Evolutionary conservation across 805 yeast species (phyloP), one percentile per base, ranked within the genome.

Genomic region (Lipomyces chichibuensis): DNA sequence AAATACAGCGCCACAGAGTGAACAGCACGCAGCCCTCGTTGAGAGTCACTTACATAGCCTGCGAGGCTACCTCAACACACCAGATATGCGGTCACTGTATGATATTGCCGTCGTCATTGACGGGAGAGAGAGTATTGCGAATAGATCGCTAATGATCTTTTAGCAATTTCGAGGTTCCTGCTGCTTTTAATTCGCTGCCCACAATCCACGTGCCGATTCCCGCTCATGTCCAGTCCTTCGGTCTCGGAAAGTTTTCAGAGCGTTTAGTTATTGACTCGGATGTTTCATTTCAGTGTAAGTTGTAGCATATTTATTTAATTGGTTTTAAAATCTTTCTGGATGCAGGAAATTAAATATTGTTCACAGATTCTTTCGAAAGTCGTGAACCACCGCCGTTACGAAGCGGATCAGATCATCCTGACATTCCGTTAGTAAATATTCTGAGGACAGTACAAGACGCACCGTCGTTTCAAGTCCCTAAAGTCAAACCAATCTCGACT

Each of bases 201-300:
- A 32, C 51, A 2, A 46, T 23, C 17, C 60, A 65, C 6, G 39
- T 46, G 39, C 23, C 54, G 9, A 49, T 62, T 43, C 51, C 57
- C 9, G 60, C 35, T 8, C 35, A 27, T 3, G 9, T 39, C 20
- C 33, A 3, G 27, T 20, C 35, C n/a, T 53, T 61, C 33, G 64
- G 64, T 7, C 57, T 65, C 32, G 27, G 39, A 9, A 59, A 60
- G 33, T 67, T 67, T 33, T 27, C 69, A 14, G 65, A 60, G 32
- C 60, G 62, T 6, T 62, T 67, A n/a, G 43, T 64, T 9, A 14
- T 46, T 2, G 29, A 60, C 7, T 57, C 70, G 2, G 70, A 64
- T 27, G 68, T 66, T 14, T 62, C 65, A 6, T 64, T 60, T 29
- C 49, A 57, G 29, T 61, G 70, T 64, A 20, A 32, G 67, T 37